Percentiles rank a stretch among this genome's conserved stretches.
Conservation (phyloP, 352 stramenopile species). For the Globisporangium nunn region DNA sequence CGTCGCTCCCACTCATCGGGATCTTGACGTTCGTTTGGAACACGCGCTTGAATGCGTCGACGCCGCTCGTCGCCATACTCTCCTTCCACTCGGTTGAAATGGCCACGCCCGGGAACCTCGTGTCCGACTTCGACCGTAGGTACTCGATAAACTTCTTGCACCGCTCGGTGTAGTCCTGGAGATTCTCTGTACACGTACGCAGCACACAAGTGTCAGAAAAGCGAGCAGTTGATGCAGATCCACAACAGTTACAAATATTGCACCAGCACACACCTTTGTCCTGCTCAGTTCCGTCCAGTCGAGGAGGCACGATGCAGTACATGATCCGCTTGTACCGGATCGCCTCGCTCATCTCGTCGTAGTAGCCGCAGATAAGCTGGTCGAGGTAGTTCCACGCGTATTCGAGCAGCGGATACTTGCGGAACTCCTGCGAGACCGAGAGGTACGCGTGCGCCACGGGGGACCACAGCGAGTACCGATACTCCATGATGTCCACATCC, state of each 20-base stretch:
- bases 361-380: slow-evolving; percentile 82
- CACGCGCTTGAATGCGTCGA: slow-evolving; percentile 61
- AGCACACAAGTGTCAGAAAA: not conserved
- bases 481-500: slow-evolving; percentile 78
- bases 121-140: slow-evolving; percentile 51
- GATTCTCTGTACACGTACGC: slow-evolving; percentile 20
- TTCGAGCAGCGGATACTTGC: slow-evolving; percentile 74
- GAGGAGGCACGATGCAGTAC: slow-evolving; percentile 62
- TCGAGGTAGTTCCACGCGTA: slow-evolving; percentile 86
- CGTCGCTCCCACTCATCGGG: slow-evolving; percentile 51
- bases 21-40: slow-evolving; percentile 66
- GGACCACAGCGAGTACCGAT: slow-evolving; percentile 78
- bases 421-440: slow-evolving; percentile 68
- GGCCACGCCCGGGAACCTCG: slow-evolving; percentile 46
- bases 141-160: slow-evolving; percentile 69
- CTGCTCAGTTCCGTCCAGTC: slow-evolving; percentile 21
- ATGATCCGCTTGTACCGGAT: slow-evolving; percentile 78
- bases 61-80: slow-evolving; percentile 33
- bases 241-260: not conserved
- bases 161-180: slow-evolving; percentile 53
- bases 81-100: slow-evolving; percentile 44
- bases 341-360: slow-evolving; percentile 80
- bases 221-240: not conserved
- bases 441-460: slow-evolving; percentile 55
- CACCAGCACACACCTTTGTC: slow-evolving; percentile 12